phyloP scores from a whole-genome alignment of 2,329 filamentous ascomycete species.

The Calonectria ilicicola region DNA sequence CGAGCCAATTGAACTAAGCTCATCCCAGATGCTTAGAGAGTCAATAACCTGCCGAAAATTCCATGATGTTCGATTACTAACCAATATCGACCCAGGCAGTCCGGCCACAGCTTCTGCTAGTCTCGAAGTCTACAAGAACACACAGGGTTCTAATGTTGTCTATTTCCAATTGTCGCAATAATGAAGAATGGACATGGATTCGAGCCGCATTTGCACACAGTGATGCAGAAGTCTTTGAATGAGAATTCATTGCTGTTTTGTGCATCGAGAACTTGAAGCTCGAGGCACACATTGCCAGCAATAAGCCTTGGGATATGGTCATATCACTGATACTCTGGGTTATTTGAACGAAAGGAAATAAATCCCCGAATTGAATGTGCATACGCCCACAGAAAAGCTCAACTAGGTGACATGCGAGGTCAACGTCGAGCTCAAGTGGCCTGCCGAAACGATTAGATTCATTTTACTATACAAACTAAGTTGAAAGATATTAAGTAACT shows the following conservation, averaged over 20 bases:
- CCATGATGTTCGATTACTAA: not conserved
- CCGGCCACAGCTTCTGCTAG: constrained; percentile 1
- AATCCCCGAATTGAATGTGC: not conserved
- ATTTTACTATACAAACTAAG: not conserved
- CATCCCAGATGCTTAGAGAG: not conserved
- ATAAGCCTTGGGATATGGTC: not conserved
- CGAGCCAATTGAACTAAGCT: constrained; percentile 2
- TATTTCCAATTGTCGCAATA: not conserved
- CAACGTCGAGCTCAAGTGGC: not conserved
- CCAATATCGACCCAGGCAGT: constrained; percentile 20
- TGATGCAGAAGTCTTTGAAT: not conserved
- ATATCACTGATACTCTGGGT: not conserved
- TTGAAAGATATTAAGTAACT: not conserved
- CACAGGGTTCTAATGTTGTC: constrained; percentile 1
- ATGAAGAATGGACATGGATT: not conserved
- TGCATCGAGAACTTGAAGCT: constrained; percentile 20
- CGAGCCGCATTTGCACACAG: not conserved
- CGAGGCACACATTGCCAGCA: constrained; percentile 21
- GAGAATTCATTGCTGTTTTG: not conserved
- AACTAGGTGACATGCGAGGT: not conserved
- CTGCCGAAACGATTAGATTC: not conserved
- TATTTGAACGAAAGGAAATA: not conserved
- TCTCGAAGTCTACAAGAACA: constrained; percentile 12
- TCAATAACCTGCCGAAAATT: not conserved
- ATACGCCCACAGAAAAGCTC: constrained; percentile 10